These are phyloP conservation scores for Schizophyllum amplum DNA, from an alignment of 1,284 basidiomycete genomes.

Conservation along the genomic window DNA sequence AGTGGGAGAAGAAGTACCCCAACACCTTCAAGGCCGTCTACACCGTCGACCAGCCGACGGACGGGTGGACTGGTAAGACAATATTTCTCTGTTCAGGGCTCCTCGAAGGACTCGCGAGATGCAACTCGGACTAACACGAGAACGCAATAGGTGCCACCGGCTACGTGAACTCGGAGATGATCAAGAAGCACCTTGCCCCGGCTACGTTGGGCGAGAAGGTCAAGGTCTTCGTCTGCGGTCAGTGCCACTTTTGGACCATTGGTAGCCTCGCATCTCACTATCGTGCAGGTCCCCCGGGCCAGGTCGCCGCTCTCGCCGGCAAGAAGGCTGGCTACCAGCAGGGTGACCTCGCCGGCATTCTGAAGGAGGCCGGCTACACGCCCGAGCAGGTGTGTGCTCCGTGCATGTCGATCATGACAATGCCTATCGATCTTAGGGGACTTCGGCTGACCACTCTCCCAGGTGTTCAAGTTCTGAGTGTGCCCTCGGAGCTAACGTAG, in stretches of 20 bases:
- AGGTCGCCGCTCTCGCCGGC: constrained; percentile 74
- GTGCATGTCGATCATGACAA: too few relatives aligned
- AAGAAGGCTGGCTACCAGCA: constrained; percentile 77
- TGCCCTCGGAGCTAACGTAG: too few relatives aligned
- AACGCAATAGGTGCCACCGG: constrained; percentile 60
- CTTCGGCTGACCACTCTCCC: too few relatives aligned
- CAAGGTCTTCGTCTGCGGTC: constrained; percentile 87
- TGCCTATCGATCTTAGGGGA: too few relatives aligned
- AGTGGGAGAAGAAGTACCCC: constrained; percentile 62
- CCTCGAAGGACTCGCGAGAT: background rate
- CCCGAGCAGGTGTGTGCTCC: constrained; percentile 80
- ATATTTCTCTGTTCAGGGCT: constrained; percentile 15
- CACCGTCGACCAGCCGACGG: constrained; percentile 72
- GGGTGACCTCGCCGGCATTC: constrained; percentile 73
- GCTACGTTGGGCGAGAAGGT: constrained; percentile 72
- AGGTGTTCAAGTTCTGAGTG: too few relatives aligned
- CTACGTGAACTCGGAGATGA: constrained; percentile 63
- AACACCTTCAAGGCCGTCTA: constrained; percentile 79
- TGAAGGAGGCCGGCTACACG: constrained; percentile 85
- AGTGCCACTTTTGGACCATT: too few relatives aligned
- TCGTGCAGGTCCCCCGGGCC: constrained; percentile 68
- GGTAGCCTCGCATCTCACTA: too few relatives aligned
- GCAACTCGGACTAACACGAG: too few relatives aligned
- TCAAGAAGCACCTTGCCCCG: constrained; percentile 68
- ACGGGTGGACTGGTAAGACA: constrained; percentile 71